Conservation (phyloP, 2,329 filamentous ascomycete species). For the Sporothrix brunneoviolacea region DNA sequence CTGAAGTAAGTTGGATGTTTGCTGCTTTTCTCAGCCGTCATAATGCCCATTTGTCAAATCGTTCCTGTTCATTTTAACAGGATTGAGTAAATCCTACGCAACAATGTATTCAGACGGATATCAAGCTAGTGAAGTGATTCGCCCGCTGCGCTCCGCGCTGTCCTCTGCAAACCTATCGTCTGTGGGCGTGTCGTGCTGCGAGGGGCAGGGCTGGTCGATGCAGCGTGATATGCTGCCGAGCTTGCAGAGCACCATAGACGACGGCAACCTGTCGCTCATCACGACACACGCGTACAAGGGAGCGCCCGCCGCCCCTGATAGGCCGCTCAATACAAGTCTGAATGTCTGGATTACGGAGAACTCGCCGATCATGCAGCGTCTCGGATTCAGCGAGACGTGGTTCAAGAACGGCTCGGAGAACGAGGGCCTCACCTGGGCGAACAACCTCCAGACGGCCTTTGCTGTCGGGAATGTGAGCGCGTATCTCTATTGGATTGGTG, state of each 20-base stretch:
- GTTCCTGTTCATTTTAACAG: too few species aligned
- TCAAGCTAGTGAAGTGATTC: too few species aligned
- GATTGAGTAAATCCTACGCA: too few species aligned
- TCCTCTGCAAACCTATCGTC: not conserved
- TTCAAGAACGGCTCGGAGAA: constrained; percentile 33
- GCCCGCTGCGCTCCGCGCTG: not conserved
- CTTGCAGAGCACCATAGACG: not conserved
- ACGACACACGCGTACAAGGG: constrained; percentile 11
- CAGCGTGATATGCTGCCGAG: not conserved
- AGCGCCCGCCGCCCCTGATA: not conserved
- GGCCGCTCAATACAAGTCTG: not conserved
- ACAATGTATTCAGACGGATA: too few species aligned
- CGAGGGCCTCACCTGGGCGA: constrained; percentile 43
- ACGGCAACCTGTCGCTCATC: not conserved
- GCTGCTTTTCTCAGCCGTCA: too few species aligned
- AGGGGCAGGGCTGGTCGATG: constrained; percentile 9
- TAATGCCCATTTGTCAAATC: too few species aligned
- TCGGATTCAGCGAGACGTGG: constrained; percentile 24
- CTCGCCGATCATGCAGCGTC: constrained; percentile 8
- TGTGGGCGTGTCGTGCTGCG: constrained; percentile 8
- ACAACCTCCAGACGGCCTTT: constrained; percentile 3
- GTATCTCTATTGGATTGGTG: constrained; percentile 39
- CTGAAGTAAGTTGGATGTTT: too few species aligned
- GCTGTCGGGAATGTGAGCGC: constrained; percentile 8
- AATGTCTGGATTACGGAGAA: constrained; percentile 11